phyloP scores from a whole-genome alignment of 2,329 filamentous ascomycete genomes.

The Fusarium tanahbumbuense region DNA sequence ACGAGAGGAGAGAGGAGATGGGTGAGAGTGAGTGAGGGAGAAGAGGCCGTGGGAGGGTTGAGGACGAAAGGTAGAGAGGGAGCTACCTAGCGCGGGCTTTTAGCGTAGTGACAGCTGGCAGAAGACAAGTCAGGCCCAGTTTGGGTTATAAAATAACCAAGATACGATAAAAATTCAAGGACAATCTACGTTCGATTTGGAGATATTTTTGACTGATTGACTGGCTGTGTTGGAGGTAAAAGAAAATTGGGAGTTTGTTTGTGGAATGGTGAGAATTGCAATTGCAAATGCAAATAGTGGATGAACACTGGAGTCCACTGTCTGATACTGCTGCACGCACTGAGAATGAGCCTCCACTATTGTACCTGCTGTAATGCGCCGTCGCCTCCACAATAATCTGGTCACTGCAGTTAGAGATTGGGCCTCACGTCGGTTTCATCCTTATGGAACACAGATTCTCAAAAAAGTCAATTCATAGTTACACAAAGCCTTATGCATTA shows the following conservation, averaged over 20 bases:
- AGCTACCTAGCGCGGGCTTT: slow-evolving; percentile 19
- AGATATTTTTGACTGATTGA: not conserved
- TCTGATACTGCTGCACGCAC: slow-evolving; percentile 19
- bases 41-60: slow-evolving; percentile 5
- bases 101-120: slow-evolving; percentile 38
- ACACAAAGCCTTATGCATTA: slow-evolving; percentile 2
- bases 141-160: not conserved
- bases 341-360: slow-evolving; percentile 20
- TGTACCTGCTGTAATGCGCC: not conserved
- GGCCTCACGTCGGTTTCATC: slow-evolving; percentile 26
- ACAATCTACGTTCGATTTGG: not conserved
- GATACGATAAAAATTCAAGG: not conserved
- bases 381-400: slow-evolving; percentile 21
- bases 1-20: slow-evolving; percentile 3
- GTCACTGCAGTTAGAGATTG: slow-evolving; percentile 14
- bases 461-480: slow-evolving; percentile 15
- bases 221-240: not conserved
- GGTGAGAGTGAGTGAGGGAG: not conserved
- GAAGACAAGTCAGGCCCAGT: slow-evolving; percentile 12
- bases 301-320: slow-evolving; percentile 5
- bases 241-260: slow-evolving; percentile 5
- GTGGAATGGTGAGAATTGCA: slow-evolving; percentile 9
- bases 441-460: not conserved
- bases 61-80: slow-evolving; percentile 17
- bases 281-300: slow-evolving; percentile 12